Evolutionary conservation across 805 yeast genomes (phyloP).

Genomic region (Zygosaccharomyces siamensis): DNA sequence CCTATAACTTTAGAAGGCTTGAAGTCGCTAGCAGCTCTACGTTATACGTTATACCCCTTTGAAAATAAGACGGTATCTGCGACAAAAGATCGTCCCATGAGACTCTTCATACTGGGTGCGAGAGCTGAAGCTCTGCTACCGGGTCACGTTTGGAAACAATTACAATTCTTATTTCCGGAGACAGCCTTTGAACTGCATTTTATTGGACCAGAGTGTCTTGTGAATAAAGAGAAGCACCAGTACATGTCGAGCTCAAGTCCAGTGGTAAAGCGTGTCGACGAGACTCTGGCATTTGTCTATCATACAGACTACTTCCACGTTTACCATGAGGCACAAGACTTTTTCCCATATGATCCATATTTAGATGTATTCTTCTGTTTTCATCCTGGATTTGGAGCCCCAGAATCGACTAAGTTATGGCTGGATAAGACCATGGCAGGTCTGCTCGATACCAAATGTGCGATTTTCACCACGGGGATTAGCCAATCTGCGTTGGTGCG

Average conservation of each 20-base stretch:
- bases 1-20: constrained; percentile 89
- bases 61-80: constrained; percentile 35
- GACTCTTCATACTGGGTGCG: constrained; percentile 86
- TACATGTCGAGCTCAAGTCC: constrained; percentile 58
- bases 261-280: constrained; percentile 68
- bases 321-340: constrained; percentile 85
- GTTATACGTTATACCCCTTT: constrained; percentile 80
- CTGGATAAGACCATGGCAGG: constrained; percentile 85
- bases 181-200: constrained; percentile 81
- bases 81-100: constrained; percentile 78
- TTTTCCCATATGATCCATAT: constrained; percentile 97
- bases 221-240: constrained; percentile 63
- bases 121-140: constrained; percentile 92
- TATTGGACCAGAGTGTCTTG: constrained; percentile 88
- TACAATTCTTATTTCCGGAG: constrained; percentile 79
- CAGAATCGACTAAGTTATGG: constrained; percentile 78
- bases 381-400: constrained; percentile 91
- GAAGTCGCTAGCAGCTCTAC: constrained; percentile 85
- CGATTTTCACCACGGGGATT: constrained; percentile 85
- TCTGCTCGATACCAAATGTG: constrained; percentile 87
- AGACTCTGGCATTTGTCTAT: constrained; percentile 64
- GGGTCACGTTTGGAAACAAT: constrained; percentile 91
- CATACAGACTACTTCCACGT: constrained; percentile 92
- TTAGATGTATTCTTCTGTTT: constrained; percentile 86
- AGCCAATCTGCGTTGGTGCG: constrained; percentile 65